Evolutionary conservation across 2,329 filamentous ascomycete genomes (phyloP), one percentile per base, ranked within the genome.

Genomic region (Arachnomyces sp.): DNA sequence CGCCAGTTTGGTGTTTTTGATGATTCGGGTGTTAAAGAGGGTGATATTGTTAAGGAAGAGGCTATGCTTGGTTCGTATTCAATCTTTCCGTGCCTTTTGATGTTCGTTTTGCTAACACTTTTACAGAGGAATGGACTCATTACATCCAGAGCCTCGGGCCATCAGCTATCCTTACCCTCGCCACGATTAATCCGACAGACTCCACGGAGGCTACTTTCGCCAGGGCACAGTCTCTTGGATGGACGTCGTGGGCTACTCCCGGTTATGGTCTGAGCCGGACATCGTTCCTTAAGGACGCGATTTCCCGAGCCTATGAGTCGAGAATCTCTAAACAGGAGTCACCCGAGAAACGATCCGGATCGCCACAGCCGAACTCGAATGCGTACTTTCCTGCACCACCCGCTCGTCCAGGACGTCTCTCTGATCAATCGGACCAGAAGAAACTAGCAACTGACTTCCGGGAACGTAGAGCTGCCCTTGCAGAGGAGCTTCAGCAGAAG

Each of bases 71-170:
- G 71, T 74, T 57, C 55, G 61, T 56, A 45, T 14, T 11, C n/a
- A 36, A 13, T 34, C 38, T 2, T 11, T 28, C 6, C 15, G 11
- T 14, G 14, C 17, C 17, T 20, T 12, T 16, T 11, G 8, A 16
- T 31, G 41, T 17, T 2, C 6, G 7, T 28, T 32, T 32, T 39
- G 20, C 52, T 56, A 44, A 54, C 39, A 3, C 2, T 43, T 39
- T 38, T 33, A 35, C 43, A 73, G 74, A 79, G 51, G 75, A 79
- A 54, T 82, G 77, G 77, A 74, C 71, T 13, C 68, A 68, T 38
- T 75, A 78, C 50, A 59, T 81, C 18, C 61, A 79, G 28, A 78
- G 75, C 0, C 65, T 79, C 12, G 78, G 77, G 4, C 74, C 74
- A 7, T 67, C 69, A 6, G 69, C 71, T 1, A 64, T 80, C 8